Base-by-base conservation (phyloP, 2,329 filamentous ascomycete species). In the Fusarium sterilihyphosum region DNA sequence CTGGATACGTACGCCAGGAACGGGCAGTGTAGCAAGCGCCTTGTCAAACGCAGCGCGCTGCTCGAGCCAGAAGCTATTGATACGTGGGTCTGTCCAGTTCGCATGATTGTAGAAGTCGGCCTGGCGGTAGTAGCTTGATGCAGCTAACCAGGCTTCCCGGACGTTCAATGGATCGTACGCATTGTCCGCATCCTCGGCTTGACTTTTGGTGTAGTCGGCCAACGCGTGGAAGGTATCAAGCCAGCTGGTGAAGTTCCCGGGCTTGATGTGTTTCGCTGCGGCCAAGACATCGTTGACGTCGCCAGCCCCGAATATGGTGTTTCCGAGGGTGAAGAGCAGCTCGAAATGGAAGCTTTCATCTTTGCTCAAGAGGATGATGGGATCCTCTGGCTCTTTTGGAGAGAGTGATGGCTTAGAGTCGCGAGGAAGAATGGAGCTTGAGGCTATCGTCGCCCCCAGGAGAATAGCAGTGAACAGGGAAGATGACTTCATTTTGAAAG, bases 371-470 rank as follows among this genome's bases (percentile, higher is more conserved):
- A 49, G 46, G 4, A 29, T 29, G 4, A 49, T 29, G 9, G 46
- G 46, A 4, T 47, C 46, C 2, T 16, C 26, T 8, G 26, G 18
- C 26, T 22, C 26, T 0, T 49, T 12, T 11, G 13, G 0, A 22
- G 46, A 22, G 20, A 9, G 2, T 0, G 46, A 49, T 29, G 46
- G 46, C 4, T 0, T 0, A 22, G 20, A 11, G 9, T 2, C 9
- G 6, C 46, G 46, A 6, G 18, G 26, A 2, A 49, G 1, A 8
- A 29, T 22, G 4, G 26, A 11, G 4, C 26, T 8, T 11, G 46
- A 49, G 26, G 13, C 46, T 49, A 49, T 2, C 0, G 46, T 22
- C 16, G 20, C 26, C 6, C 26, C 26, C 0, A 29, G 3, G 6
- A 49, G 9, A 16, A 49, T 16, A 8, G 26, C 3, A 22, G 3